These are phyloP conservation scores for Aspergillus nomiae DNA, from an alignment of 2,329 filamentous ascomycete genomes.

Conservation along the genomic window DNA sequence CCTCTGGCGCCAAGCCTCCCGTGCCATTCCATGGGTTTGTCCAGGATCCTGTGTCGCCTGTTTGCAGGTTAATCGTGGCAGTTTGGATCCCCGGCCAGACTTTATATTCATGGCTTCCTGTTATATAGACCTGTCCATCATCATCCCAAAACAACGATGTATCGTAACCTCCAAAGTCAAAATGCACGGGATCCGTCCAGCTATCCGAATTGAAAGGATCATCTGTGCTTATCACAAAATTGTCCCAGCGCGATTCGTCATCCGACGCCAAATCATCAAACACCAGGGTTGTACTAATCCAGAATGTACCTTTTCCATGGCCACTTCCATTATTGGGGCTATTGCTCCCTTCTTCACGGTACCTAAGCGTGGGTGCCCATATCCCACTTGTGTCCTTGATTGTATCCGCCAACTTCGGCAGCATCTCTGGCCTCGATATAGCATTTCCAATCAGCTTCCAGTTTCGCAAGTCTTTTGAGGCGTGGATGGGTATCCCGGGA, in stretches of 20 bases:
- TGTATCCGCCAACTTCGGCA: constrained; percentile 35
- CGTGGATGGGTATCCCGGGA: constrained; percentile 50
- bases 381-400: constrained; percentile 35
- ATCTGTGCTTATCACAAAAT: constrained; percentile 18
- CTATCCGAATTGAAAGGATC: constrained; percentile 16
- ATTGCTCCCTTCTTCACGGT: constrained; percentile 42
- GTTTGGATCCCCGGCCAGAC: constrained; percentile 9
- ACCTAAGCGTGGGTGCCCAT: constrained; percentile 45
- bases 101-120: constrained; percentile 8
- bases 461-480: constrained; percentile 42
- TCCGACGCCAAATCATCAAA: not conserved
- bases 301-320: not conserved
- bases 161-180: constrained; percentile 18
- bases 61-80: constrained; percentile 32
- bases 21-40: constrained; percentile 50
- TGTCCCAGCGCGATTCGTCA: constrained; percentile 8
- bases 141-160: constrained; percentile 27
- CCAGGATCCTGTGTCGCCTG: constrained; percentile 11
- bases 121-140: constrained; percentile 17
- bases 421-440: constrained; percentile 34
- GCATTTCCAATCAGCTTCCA: constrained; percentile 23
- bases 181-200: constrained; percentile 19
- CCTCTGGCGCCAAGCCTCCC: constrained; percentile 40
- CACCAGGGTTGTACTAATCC: constrained; percentile 29
- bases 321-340: not conserved